Evolutionary conservation across 305 asterid genomes (phyloP), one percentile per base, ranked within the genome.

Genomic region (Solanum hybrid): DNA sequence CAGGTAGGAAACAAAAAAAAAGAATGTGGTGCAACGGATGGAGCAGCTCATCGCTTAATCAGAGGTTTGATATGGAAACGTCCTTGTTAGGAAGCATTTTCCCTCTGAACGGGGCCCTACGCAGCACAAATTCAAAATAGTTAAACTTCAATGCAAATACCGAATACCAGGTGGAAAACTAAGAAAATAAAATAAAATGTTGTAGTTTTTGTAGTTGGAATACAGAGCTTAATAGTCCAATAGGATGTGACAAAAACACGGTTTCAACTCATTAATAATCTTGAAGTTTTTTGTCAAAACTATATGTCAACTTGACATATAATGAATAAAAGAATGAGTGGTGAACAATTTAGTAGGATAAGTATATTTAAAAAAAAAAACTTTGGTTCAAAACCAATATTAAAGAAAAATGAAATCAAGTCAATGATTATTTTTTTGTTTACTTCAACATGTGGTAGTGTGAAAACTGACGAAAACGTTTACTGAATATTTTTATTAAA

Each of bases 41-140:
- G 26, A 1, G 27, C 1, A 60, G 1, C 11, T 7, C 72, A 2
- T 60, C 12, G 0, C 6, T 60, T 60, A 8, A 60, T 22, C 12
- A 60, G 1, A 22, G 2, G 27, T 8, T 4, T 60, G 2, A 19
- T 60, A 60, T 7, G 12, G 3, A 60, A 60, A 60, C 2, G 2
- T 60, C 12, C 24, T 56, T 56, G 10, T 17, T 60, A 60, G 11
- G 2, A 19, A 60, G 72, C 72, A 60, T 7, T 60, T 17, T 22
- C 24, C 26, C 71, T 14, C 11, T 60, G 5, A 64, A 64, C 0
- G 1, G 26, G 3, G 12, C 1, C 11, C 72, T 64, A 64, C 13
- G 0, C 1, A 22, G 1, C 0, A 0, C 1, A 4, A 22, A 8
- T 60, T 1, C 0, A 0, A 60, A 60, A 60, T 60, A 19, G 26